A percentile compares a stretch with the other conserved stretches of the same genome.
Evolutionary conservation across 2,329 filamentous ascomycete genomes (phyloP).

Genomic region (Fusarium mundagurra): DNA sequence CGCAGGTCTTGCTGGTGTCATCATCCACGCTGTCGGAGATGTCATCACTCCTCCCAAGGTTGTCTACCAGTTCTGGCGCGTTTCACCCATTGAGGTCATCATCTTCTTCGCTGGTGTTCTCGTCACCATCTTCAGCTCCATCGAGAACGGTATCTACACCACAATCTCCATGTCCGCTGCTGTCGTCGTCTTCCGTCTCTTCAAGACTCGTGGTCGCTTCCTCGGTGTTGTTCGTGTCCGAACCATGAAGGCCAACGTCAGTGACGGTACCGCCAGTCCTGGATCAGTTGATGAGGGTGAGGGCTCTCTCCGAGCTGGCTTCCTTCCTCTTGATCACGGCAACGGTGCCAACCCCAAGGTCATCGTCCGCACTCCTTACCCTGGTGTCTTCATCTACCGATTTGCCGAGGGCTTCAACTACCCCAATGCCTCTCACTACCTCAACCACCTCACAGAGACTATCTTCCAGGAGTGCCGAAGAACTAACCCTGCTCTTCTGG

Average conservation of each 20-base stretch:
- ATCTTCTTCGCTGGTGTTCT: constrained; percentile 89
- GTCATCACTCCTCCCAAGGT: constrained; percentile 84
- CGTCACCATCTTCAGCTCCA: constrained; percentile 81
- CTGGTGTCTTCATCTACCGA: constrained; percentile 65
- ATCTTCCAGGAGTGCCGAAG: constrained; percentile 58
- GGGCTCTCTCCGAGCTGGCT: constrained; percentile 52
- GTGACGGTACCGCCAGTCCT: constrained; percentile 56
- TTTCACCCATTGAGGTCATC: constrained; percentile 81
- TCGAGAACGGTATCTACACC: constrained; percentile 88
- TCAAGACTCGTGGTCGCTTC: constrained; percentile 82
- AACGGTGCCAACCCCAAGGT: constrained; percentile 62
- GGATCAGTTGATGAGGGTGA: constrained; percentile 58
- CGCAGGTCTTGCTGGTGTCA: constrained; percentile 79
- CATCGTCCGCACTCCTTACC: constrained; percentile 57
- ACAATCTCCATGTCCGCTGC: constrained; percentile 77
- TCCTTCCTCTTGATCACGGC: constrained; percentile 59
- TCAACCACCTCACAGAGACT: constrained; percentile 59
- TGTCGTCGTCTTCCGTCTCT: constrained; percentile 78
- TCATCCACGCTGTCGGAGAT: constrained; percentile 90
- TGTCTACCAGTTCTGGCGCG: constrained; percentile 88
- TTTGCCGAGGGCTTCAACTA: constrained; percentile 67
- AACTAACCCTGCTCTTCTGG: constrained; percentile 54
- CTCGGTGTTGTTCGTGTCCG: constrained; percentile 84
- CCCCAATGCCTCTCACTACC: constrained; percentile 61
- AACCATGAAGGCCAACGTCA: constrained; percentile 81